Base-by-base conservation (phyloP, 495 filamentous ascomycete genomes). In the Podospora australis region DNA sequence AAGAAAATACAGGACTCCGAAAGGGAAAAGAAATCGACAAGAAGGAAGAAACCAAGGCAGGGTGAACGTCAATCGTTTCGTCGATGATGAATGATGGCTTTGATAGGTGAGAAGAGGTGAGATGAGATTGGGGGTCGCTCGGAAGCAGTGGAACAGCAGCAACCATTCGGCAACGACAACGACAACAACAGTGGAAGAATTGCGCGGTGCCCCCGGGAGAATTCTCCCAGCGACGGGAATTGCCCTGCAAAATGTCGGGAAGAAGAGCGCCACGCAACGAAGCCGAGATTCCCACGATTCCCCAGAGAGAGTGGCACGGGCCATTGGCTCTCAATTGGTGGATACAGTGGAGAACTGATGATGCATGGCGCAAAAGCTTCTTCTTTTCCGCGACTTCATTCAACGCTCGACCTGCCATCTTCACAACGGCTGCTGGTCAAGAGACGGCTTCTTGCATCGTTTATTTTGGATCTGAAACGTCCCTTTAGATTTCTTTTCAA, bases 361-460 rank as follows among this genome's bases (percentile, higher is more conserved):
- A 36, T 36, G 32, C 32, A 36, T 36, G 32, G 32, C n/a, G n/a
- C 32, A 17, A 36, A 36, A 36, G 32, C 32, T 36, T 36, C 32
- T 11, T 34, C 30, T 13, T 13, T 36, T 36, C 32, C 9, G 32
- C 32, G 14, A 16, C 19, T 36, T 14, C 32, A 36, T 17, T 4
- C 32, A 36, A n/a, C 4, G n/a, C n/a, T 7, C 10, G 9, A 36
- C 6, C 3, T 10, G n/a, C n/a, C n/a, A n/a, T n/a, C n/a, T n/a
- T n/a, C n/a, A 16, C n/a, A 17, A 36, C n/a, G 13, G 32, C 32
- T 13, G 6, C 13, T n/a, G 30, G 30, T n/a, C 11, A 16, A 29
- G 26, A 29, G 26, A 11, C 26, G 11, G 11, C 11, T 29, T n/a
- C n/a, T n/a, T n/a, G n/a, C n/a, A n/a, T n/a, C n/a, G n/a, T n/a